Evolutionary conservation across 495 filamentous ascomycete species (phyloP).

Genomic region (Bacidia rubella): DNA sequence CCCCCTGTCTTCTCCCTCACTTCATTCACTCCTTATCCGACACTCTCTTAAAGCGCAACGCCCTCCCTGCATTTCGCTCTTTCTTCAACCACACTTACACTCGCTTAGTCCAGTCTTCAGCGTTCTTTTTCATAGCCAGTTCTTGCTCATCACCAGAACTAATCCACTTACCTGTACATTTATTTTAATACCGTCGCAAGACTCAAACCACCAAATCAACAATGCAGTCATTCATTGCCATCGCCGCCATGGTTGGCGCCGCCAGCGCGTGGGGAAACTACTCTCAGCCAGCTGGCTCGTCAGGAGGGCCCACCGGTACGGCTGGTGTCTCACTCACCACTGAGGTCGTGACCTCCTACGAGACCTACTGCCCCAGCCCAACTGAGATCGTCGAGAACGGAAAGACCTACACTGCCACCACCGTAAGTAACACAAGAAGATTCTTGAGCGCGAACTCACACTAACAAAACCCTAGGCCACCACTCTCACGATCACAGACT

Average conservation of each 20-base stretch:
- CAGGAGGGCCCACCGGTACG: not conserved
- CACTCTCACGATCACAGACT: conserved; percentile 22
- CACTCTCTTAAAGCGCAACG: not conserved
- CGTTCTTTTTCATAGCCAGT: conserved; percentile 8
- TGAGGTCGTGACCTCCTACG: conserved; percentile 61
- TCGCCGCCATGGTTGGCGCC: conserved; percentile 41
- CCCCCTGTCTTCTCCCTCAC: not conserved
- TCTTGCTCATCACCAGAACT: not conserved
- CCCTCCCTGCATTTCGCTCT: not conserved
- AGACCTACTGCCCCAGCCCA: conserved; percentile 71
- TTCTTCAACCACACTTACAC: conserved; percentile 6
- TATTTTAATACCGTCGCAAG: conserved; percentile 4
- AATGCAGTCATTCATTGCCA: conserved; percentile 68
- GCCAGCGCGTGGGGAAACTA: conserved; percentile 14
- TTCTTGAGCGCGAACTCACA: not conserved
- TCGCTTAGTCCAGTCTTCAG: conserved; percentile 12
- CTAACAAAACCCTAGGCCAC: conserved; percentile 15
- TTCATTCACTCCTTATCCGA: not conserved
- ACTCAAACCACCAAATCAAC: conserved; percentile 33
- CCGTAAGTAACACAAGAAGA: conserved; percentile 28
- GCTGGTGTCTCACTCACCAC: conserved; percentile 48
- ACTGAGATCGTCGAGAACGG: conserved; percentile 54
- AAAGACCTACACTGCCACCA: conserved; percentile 68
- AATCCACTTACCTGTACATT: not conserved
- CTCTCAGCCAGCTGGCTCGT: conserved; percentile 1